Evolutionary conservation across 805 yeast genomes (phyloP).

Genomic region (Barnettozyma botsteinii): DNA sequence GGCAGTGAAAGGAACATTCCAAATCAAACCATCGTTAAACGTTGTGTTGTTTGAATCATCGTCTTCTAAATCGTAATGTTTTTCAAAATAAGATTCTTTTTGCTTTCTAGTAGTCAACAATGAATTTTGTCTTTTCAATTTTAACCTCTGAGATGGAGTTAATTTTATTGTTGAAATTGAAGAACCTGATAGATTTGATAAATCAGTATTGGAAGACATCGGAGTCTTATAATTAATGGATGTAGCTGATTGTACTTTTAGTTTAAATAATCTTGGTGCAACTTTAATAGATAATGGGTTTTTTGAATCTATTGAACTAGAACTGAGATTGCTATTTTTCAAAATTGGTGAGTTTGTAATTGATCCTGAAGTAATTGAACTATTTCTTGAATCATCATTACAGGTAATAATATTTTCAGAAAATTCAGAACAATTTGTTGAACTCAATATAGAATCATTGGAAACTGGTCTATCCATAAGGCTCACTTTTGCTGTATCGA

Average conservation of each 20-base stretch:
- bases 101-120: slow-evolving; percentile 29
- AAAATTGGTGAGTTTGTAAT: slow-evolving; percentile 16
- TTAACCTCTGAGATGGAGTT: slow-evolving; percentile 39
- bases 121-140: slow-evolving; percentile 34
- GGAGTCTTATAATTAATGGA: neutral
- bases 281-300: neutral
- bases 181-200: slow-evolving; percentile 9
- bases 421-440: slow-evolving; percentile 11
- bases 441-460: slow-evolving; percentile 22
- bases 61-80: slow-evolving; percentile 20
- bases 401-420: slow-evolving; percentile 14
- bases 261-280: slow-evolving; percentile 1
- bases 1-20: slow-evolving; percentile 48
- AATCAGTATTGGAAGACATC: slow-evolving; percentile 1
- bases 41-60: slow-evolving; percentile 28
- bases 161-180: slow-evolving; percentile 19
- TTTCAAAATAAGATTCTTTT: slow-evolving; percentile 35
- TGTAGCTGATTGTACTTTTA: neutral
- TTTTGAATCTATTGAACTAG: slow-evolving; percentile 1
- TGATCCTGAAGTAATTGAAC: slow-evolving; percentile 24
- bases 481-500: slow-evolving; percentile 10
- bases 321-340: slow-evolving; percentile 2
- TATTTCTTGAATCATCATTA: slow-evolving; percentile 22
- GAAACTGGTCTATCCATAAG: slow-evolving; percentile 25
- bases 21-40: slow-evolving; percentile 37